These are phyloP conservation scores for Colletotrichum sp. DNA, from an alignment of 2,329 filamentous ascomycete genomes.

Conservation along the genomic window DNA sequence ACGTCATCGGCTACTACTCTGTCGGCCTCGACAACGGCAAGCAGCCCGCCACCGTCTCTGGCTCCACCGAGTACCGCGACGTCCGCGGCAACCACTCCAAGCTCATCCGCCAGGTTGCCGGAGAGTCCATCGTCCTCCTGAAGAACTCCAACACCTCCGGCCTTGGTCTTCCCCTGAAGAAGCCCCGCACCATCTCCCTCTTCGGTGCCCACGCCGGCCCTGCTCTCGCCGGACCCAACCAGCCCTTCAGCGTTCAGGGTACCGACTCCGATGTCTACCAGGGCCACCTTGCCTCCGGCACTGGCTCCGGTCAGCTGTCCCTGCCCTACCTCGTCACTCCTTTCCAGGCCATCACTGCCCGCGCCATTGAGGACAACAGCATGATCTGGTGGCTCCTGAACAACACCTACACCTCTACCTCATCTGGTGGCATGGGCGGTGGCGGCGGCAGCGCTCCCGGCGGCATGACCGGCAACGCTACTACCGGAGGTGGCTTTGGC, in stretches of 20 bases:
- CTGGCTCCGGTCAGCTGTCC: conserved; percentile 7
- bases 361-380: conserved; percentile 48
- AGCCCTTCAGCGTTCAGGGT: conserved; percentile 4
- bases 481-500: neutral
- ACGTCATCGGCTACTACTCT: conserved; percentile 58
- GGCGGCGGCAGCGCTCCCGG: neutral
- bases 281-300: conserved; percentile 6
- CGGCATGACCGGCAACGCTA: neutral
- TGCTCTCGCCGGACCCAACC: neutral
- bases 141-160: conserved; percentile 66
- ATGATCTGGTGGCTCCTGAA: conserved; percentile 29
- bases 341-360: conserved; percentile 7
- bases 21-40: conserved; percentile 53
- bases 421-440: neutral
- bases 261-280: conserved; percentile 10
- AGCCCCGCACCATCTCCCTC: conserved; percentile 29
- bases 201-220: conserved; percentile 4
- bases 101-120: conserved; percentile 23
- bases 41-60: conserved; percentile 66
- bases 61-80: conserved; percentile 43
- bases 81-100: conserved; percentile 13
- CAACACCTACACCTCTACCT: conserved; percentile 14
- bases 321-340: conserved; percentile 10
- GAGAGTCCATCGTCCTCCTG: conserved; percentile 70
- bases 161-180: conserved; percentile 62